A percentile compares a stretch with the other conserved stretches of the same genome.
phyloP scores from a whole-genome alignment of 2,329 filamentous ascomycete genomes.

The Talaromyces sp. region DNA sequence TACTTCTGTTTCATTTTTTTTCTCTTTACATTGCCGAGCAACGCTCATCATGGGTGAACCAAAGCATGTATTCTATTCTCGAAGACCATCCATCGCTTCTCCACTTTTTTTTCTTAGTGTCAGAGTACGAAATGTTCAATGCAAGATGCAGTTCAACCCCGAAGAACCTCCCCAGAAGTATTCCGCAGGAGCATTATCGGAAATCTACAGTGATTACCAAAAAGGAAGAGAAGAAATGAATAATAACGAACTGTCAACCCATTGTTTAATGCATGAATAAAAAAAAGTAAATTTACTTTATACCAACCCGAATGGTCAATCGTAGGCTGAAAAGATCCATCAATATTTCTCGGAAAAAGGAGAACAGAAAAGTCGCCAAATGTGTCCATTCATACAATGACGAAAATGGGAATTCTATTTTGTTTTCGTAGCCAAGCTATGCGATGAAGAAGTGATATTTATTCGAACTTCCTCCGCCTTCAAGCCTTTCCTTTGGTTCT shows the following conservation, averaged over 20 bases:
- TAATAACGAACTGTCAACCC: neutral
- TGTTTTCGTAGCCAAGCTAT: constrained; percentile 5
- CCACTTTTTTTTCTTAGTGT: neutral
- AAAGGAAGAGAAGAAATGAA: neutral
- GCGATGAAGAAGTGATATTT: constrained; percentile 3
- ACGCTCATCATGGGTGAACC: neutral
- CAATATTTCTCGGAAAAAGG: neutral
- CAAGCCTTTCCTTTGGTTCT: neutral
- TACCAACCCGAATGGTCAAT: constrained; percentile 3
- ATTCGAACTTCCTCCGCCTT: neutral
- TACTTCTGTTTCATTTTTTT: neutral
- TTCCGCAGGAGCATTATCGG: neutral
- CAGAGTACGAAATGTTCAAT: neutral
- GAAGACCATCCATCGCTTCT: neutral
- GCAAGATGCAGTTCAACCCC: neutral
- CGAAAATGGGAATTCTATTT: constrained; percentile 13
- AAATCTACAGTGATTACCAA: neutral
- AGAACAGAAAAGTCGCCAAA: neutral
- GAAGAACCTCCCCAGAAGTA: neutral
- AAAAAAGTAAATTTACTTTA: neutral
- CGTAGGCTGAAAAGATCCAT: neutral
- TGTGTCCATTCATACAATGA: constrained; percentile 10
- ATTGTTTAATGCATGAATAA: constrained; percentile 1
- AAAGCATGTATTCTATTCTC: neutral
- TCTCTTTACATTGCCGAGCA: neutral